These are phyloP conservation scores for Diaporthe ilicicola DNA, from an alignment of 2,329 filamentous ascomycete genomes.

Conservation along the genomic window DNA sequence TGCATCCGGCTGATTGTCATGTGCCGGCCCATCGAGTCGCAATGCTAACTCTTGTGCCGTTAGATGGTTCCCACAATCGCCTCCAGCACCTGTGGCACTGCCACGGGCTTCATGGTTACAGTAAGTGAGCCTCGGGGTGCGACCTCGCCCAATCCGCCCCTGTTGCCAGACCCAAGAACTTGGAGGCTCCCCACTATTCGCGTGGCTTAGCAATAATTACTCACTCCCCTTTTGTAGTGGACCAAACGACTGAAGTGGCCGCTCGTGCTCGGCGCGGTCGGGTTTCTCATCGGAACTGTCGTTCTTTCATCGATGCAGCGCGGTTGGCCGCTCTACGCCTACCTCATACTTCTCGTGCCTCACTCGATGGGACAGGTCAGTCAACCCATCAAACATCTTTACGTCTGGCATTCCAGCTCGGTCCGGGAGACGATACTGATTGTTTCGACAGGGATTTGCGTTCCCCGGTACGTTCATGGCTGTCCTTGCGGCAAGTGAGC, in stretches of 20 bases:
- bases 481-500: constrained; percentile 66
- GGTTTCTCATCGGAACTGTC: constrained; percentile 59
- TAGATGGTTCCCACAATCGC: constrained; percentile 62
- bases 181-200: too few relatives aligned
- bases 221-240: constrained; percentile 39
- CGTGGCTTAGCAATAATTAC: neutral
- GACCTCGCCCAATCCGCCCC: neutral
- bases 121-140: neutral
- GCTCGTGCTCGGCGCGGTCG: constrained; percentile 57
- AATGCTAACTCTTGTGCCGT: neutral
- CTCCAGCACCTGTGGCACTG: constrained; percentile 61
- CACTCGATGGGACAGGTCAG: constrained; percentile 58
- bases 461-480: constrained; percentile 72
- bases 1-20: too few relatives aligned
- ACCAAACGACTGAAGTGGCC: constrained; percentile 69
- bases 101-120: constrained; percentile 70
- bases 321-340: constrained; percentile 59
- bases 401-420: neutral
- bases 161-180: neutral
- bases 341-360: constrained; percentile 66
- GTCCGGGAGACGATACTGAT: neutral
- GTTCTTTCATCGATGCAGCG: constrained; percentile 59
- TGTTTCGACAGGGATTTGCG: constrained; percentile 58
- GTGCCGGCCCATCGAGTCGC: too few relatives aligned
- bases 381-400: neutral